phyloP scores from a whole-genome alignment of 106 monocot genomes.

The Phalaenopsis equestris region DNA sequence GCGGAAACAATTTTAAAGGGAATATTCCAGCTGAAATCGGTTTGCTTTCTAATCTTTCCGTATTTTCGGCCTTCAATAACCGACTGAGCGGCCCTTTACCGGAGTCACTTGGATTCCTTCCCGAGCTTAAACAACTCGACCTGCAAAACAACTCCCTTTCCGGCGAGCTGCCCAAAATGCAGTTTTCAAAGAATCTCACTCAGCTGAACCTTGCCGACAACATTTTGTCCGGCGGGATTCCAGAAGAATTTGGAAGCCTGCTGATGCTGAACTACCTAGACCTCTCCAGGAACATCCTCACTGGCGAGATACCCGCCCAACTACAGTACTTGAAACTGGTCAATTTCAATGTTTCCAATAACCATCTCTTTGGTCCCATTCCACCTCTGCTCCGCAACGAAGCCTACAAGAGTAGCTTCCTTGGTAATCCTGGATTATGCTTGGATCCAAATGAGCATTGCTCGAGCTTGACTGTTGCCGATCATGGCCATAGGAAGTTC shows the following conservation, averaged over 20 bases:
- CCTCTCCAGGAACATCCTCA: conserved; percentile 50
- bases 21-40: conserved; percentile 50
- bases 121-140: conserved; percentile 37
- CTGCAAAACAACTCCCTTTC: conserved; percentile 52
- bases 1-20: conserved; percentile 45
- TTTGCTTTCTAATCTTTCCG: conserved; percentile 23
- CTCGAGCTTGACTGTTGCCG: conserved; percentile 7
- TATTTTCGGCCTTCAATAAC: conserved; percentile 48
- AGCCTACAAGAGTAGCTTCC: conserved; percentile 41
- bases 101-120: conserved; percentile 28
- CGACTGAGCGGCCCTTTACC: conserved; percentile 47
- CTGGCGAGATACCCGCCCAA: conserved; percentile 48
- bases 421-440: conserved; percentile 70
- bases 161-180: conserved; percentile 33
- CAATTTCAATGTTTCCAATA: conserved; percentile 66
- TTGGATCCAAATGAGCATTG: conserved; percentile 32
- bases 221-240: conserved; percentile 50
- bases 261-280: conserved; percentile 76
- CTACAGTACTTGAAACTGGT: conserved; percentile 62
- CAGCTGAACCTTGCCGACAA: conserved; percentile 62
- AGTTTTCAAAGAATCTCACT: conserved; percentile 42
- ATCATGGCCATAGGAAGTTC: conserved; percentile 1
- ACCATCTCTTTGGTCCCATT: conserved; percentile 52
- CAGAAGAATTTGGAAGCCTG: conserved; percentile 50
- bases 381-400: conserved; percentile 33